Base-by-base conservation (phyloP, 2,329 filamentous ascomycete species). In the Ophidiomyces ophidiicola region DNA sequence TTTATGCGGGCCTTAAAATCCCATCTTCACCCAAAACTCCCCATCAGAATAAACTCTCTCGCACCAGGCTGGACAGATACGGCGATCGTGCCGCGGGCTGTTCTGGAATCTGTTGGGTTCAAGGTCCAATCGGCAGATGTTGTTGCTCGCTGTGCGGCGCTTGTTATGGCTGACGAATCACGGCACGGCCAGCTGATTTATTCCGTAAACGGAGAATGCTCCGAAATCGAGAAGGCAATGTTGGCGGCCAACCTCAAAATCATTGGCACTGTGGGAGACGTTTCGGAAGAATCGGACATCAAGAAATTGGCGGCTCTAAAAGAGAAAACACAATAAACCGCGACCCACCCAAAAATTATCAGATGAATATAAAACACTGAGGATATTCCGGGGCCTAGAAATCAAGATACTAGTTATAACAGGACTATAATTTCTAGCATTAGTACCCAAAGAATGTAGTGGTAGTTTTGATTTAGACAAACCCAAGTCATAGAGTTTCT, bases 51-150 rank as follows among this genome's bases (percentile, higher is more conserved):
- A 36, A 78, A 78, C 56, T 65, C 61, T 4, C 55, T 77, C 14
- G 64, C 69, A 1, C 71, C 73, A 1, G 67, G 61, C 20, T 76
- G 71, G 71, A 75, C 73, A 0, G 55, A 60, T 2, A 71, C 69
- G 11, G 62, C 57, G 8, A 59, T 74, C 1, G 52, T 74, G 1
- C 63, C 68, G 0, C 46, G 55, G 21, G 48, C 41, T 0, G 14
- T 66, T 12, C 54, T 70, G 44, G 54, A 57, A n/a, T 47, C 47
- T 6, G 53, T 65, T 4, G 59, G 62, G 0, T 55, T 64, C 25
- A 54, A 59, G 10, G 47, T 64, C 0, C 72, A 76, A 52, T 45
- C 59, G 0, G 53, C 70, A 0, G 57, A 60, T 1, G 61, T 54
- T 0, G 71, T 75, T 1, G 72, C 71, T 1, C 60, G 58, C 2